These are phyloP conservation scores for Emergomyces orientalis DNA, from an alignment of 2,329 filamentous ascomycete genomes.

Conservation along the genomic window DNA sequence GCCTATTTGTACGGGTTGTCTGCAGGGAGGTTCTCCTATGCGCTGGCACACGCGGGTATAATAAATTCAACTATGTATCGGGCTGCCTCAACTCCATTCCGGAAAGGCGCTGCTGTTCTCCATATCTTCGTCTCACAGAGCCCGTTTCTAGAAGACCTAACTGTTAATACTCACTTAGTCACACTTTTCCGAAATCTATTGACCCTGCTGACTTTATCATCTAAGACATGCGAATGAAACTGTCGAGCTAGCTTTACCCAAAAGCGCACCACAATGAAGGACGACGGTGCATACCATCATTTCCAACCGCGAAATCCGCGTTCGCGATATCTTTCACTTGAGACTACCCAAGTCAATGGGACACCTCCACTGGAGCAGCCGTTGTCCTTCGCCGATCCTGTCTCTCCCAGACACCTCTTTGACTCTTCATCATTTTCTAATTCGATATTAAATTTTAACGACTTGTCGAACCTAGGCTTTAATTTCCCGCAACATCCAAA, in stretches of 20 bases:
- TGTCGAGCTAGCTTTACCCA: constrained; percentile 1
- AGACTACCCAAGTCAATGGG: constrained; percentile 3
- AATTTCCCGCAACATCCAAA: neutral
- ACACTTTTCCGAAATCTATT: constrained; percentile 9
- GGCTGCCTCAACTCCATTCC: constrained; percentile 8
- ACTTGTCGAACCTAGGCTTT: neutral
- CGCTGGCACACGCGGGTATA: constrained; percentile 17
- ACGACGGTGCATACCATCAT: neutral
- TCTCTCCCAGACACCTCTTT: neutral
- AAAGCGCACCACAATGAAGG: constrained; percentile 9
- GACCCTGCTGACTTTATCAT: constrained; percentile 12
- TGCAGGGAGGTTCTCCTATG: constrained; percentile 22
- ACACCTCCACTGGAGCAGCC: neutral
- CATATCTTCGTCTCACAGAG: constrained; percentile 20
- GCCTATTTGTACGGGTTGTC: constrained; percentile 17
- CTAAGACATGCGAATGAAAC: constrained; percentile 14
- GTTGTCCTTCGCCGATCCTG: neutral
- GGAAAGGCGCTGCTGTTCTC: constrained; percentile 13
- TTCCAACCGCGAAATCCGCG: neutral
- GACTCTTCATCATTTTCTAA: neutral
- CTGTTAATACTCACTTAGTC: constrained; percentile 11
- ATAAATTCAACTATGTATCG: constrained; percentile 11
- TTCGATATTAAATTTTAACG: neutral
- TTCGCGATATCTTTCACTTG: constrained; percentile 2
- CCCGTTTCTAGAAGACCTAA: constrained; percentile 14